These are phyloP conservation scores for Asterionellopsis glacialis DNA, from an alignment of 108 stramenopile species.

Conservation along the genomic window DNA sequence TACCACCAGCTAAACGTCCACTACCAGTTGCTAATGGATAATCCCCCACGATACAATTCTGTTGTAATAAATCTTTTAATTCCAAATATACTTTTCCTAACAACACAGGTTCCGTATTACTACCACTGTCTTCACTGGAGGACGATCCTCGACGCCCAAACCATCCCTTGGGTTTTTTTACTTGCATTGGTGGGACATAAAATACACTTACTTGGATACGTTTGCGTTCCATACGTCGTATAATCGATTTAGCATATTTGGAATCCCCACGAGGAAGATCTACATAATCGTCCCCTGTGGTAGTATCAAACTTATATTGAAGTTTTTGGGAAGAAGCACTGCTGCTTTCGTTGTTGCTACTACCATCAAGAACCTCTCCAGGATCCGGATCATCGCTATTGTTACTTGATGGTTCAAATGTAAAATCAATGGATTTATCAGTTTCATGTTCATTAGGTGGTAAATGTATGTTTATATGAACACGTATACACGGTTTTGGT, in stretches of 20 bases:
- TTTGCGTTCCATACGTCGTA: slow-evolving; percentile 26
- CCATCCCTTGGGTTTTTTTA: slow-evolving; percentile 8
- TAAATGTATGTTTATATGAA: slow-evolving; percentile 21
- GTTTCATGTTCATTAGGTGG: slow-evolving; percentile 3
- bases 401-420: too few relatives aligned
- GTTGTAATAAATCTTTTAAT: slow-evolving; percentile 14
- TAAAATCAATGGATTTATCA: too few relatives aligned
- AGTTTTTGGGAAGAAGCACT: not conserved
- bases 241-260: slow-evolving; percentile 10
- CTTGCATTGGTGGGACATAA: not conserved
- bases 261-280: slow-evolving; percentile 16
- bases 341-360: too few relatives aligned
- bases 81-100: slow-evolving; percentile 23
- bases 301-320: slow-evolving; percentile 9
- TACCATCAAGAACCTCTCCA: too few relatives aligned
- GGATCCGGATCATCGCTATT: too few relatives aligned
- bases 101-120: not conserved
- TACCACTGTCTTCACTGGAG: not conserved
- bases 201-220: slow-evolving; percentile 10
- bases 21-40: slow-evolving; percentile 15
- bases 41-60: slow-evolving; percentile 21
- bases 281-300: slow-evolving; percentile 3
- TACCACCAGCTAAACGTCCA: slow-evolving; percentile 17
- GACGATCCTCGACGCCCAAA: not conserved
- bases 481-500: not conserved